These are phyloP conservation scores for Cladophialophora yegresii DNA, from an alignment of 2,329 filamentous ascomycete genomes.

Conservation along the genomic window DNA sequence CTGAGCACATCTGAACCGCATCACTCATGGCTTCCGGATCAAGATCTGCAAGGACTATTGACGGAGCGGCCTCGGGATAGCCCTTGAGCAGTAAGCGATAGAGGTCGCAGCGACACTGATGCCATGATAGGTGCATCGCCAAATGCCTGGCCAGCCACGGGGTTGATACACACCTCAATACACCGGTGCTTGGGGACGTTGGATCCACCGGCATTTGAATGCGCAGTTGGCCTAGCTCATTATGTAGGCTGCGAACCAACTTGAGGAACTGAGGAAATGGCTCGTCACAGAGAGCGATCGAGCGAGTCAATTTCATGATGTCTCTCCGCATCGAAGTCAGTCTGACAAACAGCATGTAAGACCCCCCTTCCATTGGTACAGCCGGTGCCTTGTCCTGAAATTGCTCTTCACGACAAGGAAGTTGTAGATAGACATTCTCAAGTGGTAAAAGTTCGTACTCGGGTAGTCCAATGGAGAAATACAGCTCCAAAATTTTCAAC, in stretches of 20 bases:
- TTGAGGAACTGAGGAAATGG: conserved; percentile 4
- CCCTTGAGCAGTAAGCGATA: conserved; percentile 7
- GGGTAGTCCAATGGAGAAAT: conserved; percentile 4
- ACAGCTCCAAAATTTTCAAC: conserved; percentile 2
- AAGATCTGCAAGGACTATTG: neutral
- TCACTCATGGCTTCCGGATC: neutral
- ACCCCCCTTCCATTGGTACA: neutral
- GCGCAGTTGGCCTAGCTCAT: neutral
- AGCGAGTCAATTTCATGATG: conserved; percentile 8
- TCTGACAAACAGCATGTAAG: conserved; percentile 4
- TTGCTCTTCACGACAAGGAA: neutral
- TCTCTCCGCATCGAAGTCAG: conserved; percentile 2
- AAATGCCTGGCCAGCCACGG: conserved; percentile 10
- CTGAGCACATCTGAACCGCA: neutral
- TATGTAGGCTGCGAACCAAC: neutral
- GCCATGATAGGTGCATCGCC: conserved; percentile 14
- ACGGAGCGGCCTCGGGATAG: conserved; percentile 5
- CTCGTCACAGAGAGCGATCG: neutral
- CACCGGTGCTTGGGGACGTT: neutral
- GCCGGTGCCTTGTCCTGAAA: neutral
- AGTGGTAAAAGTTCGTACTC: conserved; percentile 2
- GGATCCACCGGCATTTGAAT: neutral
- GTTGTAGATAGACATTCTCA: conserved; percentile 8
- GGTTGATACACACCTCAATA: neutral
- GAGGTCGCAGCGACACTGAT: conserved; percentile 8